phyloP scores from a whole-genome alignment of 1,284 basidiomycete species.

The Sporisorium iseilematis-ciliati region DNA sequence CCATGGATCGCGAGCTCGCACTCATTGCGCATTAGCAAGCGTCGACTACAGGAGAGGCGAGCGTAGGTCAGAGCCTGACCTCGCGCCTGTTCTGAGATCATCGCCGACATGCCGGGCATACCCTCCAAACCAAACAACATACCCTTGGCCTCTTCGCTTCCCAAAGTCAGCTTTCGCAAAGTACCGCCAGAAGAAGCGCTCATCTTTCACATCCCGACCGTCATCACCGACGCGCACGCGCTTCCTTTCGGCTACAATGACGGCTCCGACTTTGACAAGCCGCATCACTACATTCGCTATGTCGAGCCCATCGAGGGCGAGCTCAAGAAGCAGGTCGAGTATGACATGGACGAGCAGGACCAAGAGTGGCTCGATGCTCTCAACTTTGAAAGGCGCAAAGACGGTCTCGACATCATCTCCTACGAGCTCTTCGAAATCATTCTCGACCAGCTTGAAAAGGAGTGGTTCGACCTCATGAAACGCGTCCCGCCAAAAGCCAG shows the following conservation, averaged over 20 bases:
- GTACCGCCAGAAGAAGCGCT: conserved; percentile 55
- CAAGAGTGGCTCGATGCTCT: conserved; percentile 92
- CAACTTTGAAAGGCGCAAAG: conserved; percentile 84
- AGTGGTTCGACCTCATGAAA: conserved; percentile 88
- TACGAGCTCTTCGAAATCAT: conserved; percentile 95
- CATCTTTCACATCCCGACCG: conserved; percentile 43
- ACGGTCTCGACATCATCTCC: conserved; percentile 75
- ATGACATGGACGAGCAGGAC: conserved; percentile 99
- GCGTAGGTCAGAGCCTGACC: no score
- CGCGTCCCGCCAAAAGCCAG: conserved; percentile 52
- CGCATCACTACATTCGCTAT: conserved; percentile 89
- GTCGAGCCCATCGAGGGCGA: conserved; percentile 95
- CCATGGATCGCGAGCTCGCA: conserved; percentile 3
- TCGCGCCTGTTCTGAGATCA: background rate
- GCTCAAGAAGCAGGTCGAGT: conserved; percentile 91
- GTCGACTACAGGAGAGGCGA: background rate
- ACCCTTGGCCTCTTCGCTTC: conserved; percentile 60
- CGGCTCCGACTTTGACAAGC: conserved; percentile 79
- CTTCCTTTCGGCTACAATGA: conserved; percentile 75
- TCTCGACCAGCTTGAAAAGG: conserved; percentile 97
- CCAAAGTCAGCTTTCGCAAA: conserved; percentile 62
- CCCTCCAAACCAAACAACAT: conserved; percentile 59
- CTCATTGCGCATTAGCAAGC: background rate
- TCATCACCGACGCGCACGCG: conserved; percentile 55
- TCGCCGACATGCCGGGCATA: conserved; percentile 45